Evolutionary conservation across 106 monocot species (phyloP).

Genomic region (Allium cepa): DNA sequence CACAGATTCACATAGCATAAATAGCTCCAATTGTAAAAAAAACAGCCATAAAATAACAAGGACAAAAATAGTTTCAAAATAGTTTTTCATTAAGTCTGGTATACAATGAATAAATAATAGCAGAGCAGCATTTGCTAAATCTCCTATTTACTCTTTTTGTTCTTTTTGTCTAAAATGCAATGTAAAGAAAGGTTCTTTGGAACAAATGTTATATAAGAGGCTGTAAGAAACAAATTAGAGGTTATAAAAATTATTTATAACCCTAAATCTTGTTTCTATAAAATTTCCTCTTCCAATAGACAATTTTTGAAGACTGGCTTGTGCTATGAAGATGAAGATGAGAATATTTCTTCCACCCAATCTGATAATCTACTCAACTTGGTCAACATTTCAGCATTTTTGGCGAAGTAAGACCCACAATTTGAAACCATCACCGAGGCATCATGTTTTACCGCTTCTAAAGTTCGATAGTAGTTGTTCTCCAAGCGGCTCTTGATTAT

Average conservation of each 20-base stretch:
- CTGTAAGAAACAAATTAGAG: too few relatives aligned
- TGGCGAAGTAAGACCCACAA: slow-evolving; percentile 62
- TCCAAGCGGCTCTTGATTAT: slow-evolving; percentile 72
- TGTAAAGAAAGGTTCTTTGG: too few relatives aligned
- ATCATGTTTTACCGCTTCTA: slow-evolving; percentile 73
- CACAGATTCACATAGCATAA: too few relatives aligned
- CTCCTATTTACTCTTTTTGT: too few relatives aligned
- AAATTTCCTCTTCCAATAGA: neutral
- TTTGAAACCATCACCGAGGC: slow-evolving; percentile 64
- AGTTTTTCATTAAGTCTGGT: too few relatives aligned
- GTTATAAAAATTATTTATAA: too few relatives aligned
- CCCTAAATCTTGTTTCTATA: neutral
- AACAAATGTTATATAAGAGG: too few relatives aligned
- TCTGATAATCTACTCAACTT: slow-evolving; percentile 55
- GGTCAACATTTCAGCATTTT: slow-evolving; percentile 40
- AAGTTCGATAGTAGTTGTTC: slow-evolving; percentile 83
- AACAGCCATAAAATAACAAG: too few relatives aligned
- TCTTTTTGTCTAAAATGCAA: too few relatives aligned
- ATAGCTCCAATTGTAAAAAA: too few relatives aligned
- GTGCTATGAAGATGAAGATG: slow-evolving; percentile 19
- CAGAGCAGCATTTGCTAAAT: neutral
- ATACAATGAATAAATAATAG: neutral
- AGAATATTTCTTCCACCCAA: slow-evolving; percentile 23
- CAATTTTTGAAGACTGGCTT: neutral
- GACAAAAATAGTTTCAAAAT: too few relatives aligned